Evolutionary conservation across 495 filamentous ascomycete genomes (phyloP).

Genomic region (Trypethelium eluteriae): DNA sequence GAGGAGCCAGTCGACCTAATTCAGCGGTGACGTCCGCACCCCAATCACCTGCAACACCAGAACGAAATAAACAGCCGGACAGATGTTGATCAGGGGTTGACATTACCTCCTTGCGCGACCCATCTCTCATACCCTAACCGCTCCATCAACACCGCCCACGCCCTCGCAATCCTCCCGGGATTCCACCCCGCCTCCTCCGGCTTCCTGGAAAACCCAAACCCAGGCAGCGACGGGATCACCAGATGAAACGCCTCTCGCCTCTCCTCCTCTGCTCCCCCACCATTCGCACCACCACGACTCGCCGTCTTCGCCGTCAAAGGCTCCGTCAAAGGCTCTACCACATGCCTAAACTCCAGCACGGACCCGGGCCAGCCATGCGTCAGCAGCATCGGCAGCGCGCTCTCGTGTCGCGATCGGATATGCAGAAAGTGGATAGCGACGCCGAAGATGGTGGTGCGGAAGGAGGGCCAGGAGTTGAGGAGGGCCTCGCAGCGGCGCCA

Average conservation of each 20-base stretch:
- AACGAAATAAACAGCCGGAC: neutral
- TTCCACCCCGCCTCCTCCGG: conserved; percentile 10
- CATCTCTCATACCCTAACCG: conserved; percentile 13
- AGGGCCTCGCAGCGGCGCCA: conserved; percentile 6
- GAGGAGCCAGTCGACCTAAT: conserved; percentile 5
- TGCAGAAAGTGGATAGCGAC: conserved; percentile 9
- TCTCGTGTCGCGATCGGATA: conserved; percentile 2
- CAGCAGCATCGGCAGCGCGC: neutral
- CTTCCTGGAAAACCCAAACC: conserved; percentile 8
- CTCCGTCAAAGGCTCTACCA: neutral
- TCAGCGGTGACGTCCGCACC: conserved; percentile 9
- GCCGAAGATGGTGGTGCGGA: neutral
- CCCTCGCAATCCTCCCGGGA: neutral
- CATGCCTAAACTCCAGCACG: conserved; percentile 9
- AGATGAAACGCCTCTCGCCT: conserved; percentile 10
- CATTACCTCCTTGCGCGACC: conserved; percentile 12
- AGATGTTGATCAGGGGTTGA: neutral
- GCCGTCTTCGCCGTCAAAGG: neutral
- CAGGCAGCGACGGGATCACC: conserved; percentile 11
- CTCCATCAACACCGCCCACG: conserved; percentile 14
- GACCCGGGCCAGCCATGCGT: conserved; percentile 15
- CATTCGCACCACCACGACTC: too few relatives aligned
- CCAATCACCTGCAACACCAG: conserved; percentile 6
- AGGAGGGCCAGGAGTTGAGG: conserved; percentile 3
- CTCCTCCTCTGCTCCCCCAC: neutral